phyloP scores from a whole-genome alignment of 176 grass and related monocot species.

The Saccharum spontaneum region DNA sequence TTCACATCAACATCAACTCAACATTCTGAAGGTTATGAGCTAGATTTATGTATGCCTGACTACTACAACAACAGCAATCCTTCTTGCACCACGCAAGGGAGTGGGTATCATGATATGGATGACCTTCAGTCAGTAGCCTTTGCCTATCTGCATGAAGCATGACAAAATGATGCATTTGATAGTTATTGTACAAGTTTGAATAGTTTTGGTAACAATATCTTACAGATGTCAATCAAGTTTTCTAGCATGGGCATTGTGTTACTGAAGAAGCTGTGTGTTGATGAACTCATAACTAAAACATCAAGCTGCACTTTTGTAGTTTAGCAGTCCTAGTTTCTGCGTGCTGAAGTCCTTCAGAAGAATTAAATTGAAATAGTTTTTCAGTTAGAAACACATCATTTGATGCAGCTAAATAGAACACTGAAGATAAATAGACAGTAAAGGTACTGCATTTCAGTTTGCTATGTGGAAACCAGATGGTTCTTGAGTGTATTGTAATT shows the following conservation, averaged over 20 bases:
- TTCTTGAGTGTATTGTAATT: not conserved
- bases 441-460: not conserved
- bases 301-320: conserved; percentile 11
- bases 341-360: not conserved
- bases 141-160: conserved; percentile 63
- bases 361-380: not conserved
- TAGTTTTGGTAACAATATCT: conserved; percentile 37
- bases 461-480: not conserved
- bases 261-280: conserved; percentile 25
- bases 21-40: conserved; percentile 47
- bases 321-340: not conserved
- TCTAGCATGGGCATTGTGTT: conserved; percentile 12
- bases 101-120: conserved; percentile 57
- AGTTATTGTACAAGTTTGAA: not conserved
- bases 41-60: conserved; percentile 35
- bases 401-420: not conserved
- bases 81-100: conserved; percentile 40
- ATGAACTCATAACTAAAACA: conserved; percentile 5
- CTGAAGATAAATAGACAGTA: not conserved
- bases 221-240: conserved; percentile 24
- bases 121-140: conserved; percentile 73
- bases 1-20: conserved; percentile 35
- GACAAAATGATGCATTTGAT: conserved; percentile 13
- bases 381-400: not conserved
- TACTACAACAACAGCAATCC: conserved; percentile 39